Conservation (phyloP, 2,329 filamentous ascomycete species). For the Anthostomella pinea region DNA sequence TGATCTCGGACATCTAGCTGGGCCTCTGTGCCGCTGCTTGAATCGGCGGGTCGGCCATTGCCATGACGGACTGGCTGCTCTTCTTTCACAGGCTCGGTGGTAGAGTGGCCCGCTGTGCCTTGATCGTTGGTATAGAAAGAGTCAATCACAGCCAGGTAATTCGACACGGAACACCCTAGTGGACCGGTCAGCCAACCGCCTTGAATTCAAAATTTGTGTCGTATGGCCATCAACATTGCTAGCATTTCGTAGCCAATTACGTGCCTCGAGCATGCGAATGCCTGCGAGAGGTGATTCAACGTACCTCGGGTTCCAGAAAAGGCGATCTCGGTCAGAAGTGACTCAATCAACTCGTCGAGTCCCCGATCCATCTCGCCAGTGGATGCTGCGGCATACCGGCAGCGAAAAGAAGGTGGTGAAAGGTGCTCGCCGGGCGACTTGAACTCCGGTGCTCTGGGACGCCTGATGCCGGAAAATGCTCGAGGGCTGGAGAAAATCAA, state of each 20-base stretch:
- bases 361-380: conserved; percentile 35
- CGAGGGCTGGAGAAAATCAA: conserved; percentile 4
- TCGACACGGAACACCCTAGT: conserved; percentile 28
- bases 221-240: not conserved
- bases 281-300: too few relatives aligned
- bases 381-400: conserved; percentile 18
- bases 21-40: not conserved
- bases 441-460: conserved; percentile 26
- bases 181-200: conserved; percentile 18
- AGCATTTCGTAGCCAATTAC: too few relatives aligned
- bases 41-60: too few relatives aligned
- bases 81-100: too few relatives aligned
- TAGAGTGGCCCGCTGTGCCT: too few relatives aligned
- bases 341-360: conserved; percentile 44
- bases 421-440: conserved; percentile 25
- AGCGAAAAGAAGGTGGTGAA: conserved; percentile 14
- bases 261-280: too few relatives aligned
- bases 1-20: conserved; percentile 9
- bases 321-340: conserved; percentile 42
- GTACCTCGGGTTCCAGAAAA: conserved; percentile 42
- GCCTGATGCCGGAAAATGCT: conserved; percentile 6
- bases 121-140: conserved; percentile 22
- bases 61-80: too few relatives aligned
- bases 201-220: too few relatives aligned
- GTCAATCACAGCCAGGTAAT: conserved; percentile 25